Percentiles rank a stretch among this genome's conserved stretches.
Evolutionary conservation across 768 basidiomycete species (phyloP).

Genomic region (Auriculariales sp.): DNA sequence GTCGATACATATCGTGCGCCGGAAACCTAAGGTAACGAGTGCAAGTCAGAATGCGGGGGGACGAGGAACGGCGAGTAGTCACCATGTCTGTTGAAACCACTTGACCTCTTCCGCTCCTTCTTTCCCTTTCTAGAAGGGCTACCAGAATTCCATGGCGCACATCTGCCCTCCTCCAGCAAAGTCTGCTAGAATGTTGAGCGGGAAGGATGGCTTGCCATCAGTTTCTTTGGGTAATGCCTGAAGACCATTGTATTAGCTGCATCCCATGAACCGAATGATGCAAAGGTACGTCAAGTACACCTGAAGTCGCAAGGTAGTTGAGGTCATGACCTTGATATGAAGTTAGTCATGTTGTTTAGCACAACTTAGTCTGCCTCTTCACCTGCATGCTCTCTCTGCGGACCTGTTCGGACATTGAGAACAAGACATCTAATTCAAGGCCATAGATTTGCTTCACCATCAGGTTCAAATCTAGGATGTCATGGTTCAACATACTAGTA

Average conservation of each 20-base stretch:
- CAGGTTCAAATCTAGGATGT: not conserved
- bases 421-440: not conserved
- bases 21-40: constrained; percentile 38
- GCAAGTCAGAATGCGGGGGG: not conserved
- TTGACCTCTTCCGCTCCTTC: constrained; percentile 56
- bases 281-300: constrained; percentile 45
- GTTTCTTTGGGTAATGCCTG: constrained; percentile 28
- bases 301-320: constrained; percentile 72
- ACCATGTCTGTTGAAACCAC: constrained; percentile 71
- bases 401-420: too few species aligned
- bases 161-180: constrained; percentile 71
- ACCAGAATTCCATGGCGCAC: constrained; percentile 62
- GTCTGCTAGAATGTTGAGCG: constrained; percentile 65
- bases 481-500: not conserved
- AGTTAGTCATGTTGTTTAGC: too few species aligned
- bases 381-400: not conserved
- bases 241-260: not conserved
- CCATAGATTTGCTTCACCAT: not conserved
- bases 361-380: too few species aligned
- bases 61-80: constrained; percentile 1
- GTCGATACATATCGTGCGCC: constrained; percentile 66
- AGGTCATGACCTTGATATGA: constrained; percentile 54
- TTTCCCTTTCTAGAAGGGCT: constrained; percentile 50
- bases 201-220: constrained; percentile 48
- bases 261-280: not conserved